Base-by-base conservation (phyloP, 345 rosid genomes). In the Eucalyptus sp. region DNA sequence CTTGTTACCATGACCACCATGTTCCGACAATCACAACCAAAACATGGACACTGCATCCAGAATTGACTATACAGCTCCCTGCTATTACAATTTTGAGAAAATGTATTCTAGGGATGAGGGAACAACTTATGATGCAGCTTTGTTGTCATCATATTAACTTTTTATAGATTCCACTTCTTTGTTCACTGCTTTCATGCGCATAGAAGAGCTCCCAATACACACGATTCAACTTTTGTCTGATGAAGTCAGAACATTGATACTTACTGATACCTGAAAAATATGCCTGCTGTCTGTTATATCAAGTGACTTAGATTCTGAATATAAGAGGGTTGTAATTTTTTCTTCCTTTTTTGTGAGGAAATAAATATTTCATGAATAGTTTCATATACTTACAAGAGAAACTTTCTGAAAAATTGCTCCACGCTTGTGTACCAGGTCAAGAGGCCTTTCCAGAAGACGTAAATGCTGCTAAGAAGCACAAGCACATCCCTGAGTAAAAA, bases 381-480 rank as follows among this genome's bases (percentile, higher is more conserved):
- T 52, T 81, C 90, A 88, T 90, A 89, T 76, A 94, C 98, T 96
- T 95, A 98, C 99, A 87, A 89, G 50, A 90, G 93, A 94, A 90
- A 88, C 92, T 93, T 95, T 96, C 91, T 96, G 99, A 89, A 93
- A 91, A 90, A 94, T 94, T 44, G 93, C 90, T 87, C 97, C 96
- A 80, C 98, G 97, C 91, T 92, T 97, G 91, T 88, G 92, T 87
- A 94, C 92, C 91, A 98, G 92, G 60, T 93, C 94, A 91, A 99
- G 99, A 88, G 96, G 97, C 93, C 97, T 94, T 91, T 97, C 98
- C 83, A 95, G 86, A 80, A 98, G 99, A 71, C 92, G 93, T 86
- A 87, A 89, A 92, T 98, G 99, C 99, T 98, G 97, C 89, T 83
- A 87, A 54, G 56, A 89, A 86, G 64, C 43, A 88, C 76, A 89